Evolutionary conservation across 164 flowering plant species (phyloP).

Genomic region (Buxus sempervirens): DNA sequence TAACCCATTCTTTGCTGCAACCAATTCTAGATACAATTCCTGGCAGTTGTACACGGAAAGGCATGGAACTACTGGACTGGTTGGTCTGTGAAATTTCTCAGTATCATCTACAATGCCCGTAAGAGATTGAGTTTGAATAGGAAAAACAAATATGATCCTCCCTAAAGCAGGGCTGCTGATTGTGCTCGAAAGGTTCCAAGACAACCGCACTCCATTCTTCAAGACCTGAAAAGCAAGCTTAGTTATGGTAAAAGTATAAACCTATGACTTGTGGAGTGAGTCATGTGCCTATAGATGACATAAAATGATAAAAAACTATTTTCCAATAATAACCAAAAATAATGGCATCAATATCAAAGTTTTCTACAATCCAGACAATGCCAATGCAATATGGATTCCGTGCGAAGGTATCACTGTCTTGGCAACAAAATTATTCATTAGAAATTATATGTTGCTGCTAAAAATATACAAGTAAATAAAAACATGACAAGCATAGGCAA

Average conservation of each 20-base stretch:
- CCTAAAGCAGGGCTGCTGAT: conserved; percentile 73
- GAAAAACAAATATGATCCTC: conserved; percentile 49
- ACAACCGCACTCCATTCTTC: conserved; percentile 63
- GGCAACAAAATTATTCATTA: too few relatives aligned
- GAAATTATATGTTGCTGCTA: too few relatives aligned
- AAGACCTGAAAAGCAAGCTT: conserved; percentile 41
- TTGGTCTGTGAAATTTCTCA: conserved; percentile 9
- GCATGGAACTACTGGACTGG: conserved; percentile 14
- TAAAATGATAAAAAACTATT: too few relatives aligned
- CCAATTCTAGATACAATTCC: conserved; percentile 54
- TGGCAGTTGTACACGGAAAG: conserved; percentile 37
- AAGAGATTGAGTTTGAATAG: conserved; percentile 29
- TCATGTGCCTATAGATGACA: neutral
- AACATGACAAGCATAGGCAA: too few relatives aligned
- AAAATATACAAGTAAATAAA: too few relatives aligned
- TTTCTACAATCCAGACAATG: too few relatives aligned
- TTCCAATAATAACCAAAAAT: too few relatives aligned
- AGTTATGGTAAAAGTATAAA: neutral
- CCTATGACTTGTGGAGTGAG: neutral
- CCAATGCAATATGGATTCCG: too few relatives aligned
- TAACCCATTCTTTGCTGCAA: conserved; percentile 21
- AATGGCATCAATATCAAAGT: too few relatives aligned
- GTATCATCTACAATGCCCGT: conserved; percentile 21
- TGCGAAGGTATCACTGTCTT: too few relatives aligned
- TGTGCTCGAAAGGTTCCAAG: conserved; percentile 57